Evolutionary conservation across 164 flowering plant species (phyloP), one percentile per base, ranked within the genome.

Genomic region (Vitis rupestris): DNA sequence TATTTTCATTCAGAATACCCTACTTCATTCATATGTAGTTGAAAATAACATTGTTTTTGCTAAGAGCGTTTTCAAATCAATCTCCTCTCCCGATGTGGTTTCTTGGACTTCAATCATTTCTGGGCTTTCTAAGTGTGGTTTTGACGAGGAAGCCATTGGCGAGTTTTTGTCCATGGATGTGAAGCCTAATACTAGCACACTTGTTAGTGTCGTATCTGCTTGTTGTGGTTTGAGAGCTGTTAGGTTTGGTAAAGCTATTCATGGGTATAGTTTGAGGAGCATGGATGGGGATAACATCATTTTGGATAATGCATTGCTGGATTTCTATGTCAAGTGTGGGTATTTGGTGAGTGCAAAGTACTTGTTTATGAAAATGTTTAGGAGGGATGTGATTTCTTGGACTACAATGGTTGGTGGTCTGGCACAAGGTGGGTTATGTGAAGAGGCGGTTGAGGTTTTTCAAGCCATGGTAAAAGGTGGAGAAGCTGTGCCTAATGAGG

Each of bases 341-440:
- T 62, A 68, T 66, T 52, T 77, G 56, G 47, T 1, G 3, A 52
- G 53, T 29, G 80, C 78, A 12, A 50, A 37, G 23, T 17, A 66
- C 56, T 57, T 77, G 71, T 80, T 80, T 69, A 64, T 2, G 13
- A 63, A 61, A 8, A 80, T 80, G 72, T 50, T 3, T 57, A 64
- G 71, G 16, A 68, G 71, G 73, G 83, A 81, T 67, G 86, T 83
- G 50, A 62, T 75, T 8, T 81, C 86, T 47, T 83, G 86, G 86
- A 79, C 84, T 1, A 77, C 80, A 2, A 69, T 83, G 77, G 67
- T 83, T 11, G 78, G 76, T 6, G 86, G 83, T 4, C 74, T 69
- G 53, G 84, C 76, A 16, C 67, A 66, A 12, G 63, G 73, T 56
- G 81, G 83, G 61, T 57, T 49, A 48, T 57, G 72, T 67, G 72